Evolutionary conservation across 345 rosid species (phyloP).

Genomic region (Ceriops zippeliana): DNA sequence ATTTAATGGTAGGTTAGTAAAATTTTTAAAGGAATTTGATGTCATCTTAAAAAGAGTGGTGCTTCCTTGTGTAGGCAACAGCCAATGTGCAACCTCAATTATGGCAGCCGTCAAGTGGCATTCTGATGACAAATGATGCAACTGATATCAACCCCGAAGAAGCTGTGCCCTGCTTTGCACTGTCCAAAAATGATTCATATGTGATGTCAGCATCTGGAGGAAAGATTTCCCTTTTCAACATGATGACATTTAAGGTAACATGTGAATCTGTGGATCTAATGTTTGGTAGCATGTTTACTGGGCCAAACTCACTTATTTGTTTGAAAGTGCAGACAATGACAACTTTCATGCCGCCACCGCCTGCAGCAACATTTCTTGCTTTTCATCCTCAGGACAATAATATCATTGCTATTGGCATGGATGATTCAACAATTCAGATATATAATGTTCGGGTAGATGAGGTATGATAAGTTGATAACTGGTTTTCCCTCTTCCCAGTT

Average conservation of each 20-base stretch:
- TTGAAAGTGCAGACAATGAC: slow-evolving; percentile 34
- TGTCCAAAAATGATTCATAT: slow-evolving; percentile 44
- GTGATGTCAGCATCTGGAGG: slow-evolving; percentile 44
- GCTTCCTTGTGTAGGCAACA: slow-evolving; percentile 33
- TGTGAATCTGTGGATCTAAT: background rate
- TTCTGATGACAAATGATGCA: slow-evolving; percentile 39
- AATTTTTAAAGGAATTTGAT: background rate
- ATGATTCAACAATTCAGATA: slow-evolving; percentile 38
- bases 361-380: slow-evolving; percentile 47
- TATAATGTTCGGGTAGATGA: slow-evolving; percentile 36
- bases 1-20: slow-evolving; percentile 10
- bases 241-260: slow-evolving; percentile 36
- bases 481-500: background rate
- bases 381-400: slow-evolving; percentile 53
- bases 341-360: slow-evolving; percentile 40
- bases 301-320: background rate
- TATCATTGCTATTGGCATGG: slow-evolving; percentile 45
- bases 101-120: slow-evolving; percentile 23
- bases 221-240: slow-evolving; percentile 40
- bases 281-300: background rate
- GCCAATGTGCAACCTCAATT: slow-evolving; percentile 33
- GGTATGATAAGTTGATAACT: slow-evolving; percentile 24
- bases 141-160: slow-evolving; percentile 18
- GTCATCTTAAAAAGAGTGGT: background rate
- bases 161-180: slow-evolving; percentile 33